These are phyloP conservation scores for Elsinoe batatas DNA, from an alignment of 2,329 filamentous ascomycete genomes.

Conservation along the genomic window DNA sequence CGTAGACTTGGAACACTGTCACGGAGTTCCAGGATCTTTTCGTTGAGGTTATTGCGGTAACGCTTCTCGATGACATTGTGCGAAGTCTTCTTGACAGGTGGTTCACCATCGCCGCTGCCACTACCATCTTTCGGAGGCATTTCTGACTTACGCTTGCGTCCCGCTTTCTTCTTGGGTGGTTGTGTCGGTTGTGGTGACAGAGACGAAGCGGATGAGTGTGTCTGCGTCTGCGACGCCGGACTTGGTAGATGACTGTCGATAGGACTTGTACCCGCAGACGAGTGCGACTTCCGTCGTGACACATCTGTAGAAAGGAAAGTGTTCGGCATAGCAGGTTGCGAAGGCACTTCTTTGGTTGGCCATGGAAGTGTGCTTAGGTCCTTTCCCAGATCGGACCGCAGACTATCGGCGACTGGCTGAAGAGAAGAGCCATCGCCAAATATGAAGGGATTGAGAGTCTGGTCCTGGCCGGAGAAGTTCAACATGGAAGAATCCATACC, in stretches of 20 bases:
- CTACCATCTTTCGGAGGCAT: slow-evolving; percentile 19
- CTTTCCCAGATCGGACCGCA: slow-evolving; percentile 17
- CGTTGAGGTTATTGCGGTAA: slow-evolving; percentile 91
- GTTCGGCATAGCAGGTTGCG: slow-evolving; percentile 7
- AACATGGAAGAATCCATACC: slow-evolving; percentile 21
- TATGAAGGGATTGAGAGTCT: slow-evolving; percentile 14
- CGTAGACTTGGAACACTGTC: slow-evolving; percentile 87
- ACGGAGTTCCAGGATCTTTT: slow-evolving; percentile 86
- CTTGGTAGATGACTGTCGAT: slow-evolving; percentile 24
- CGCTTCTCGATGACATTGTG: slow-evolving; percentile 98
- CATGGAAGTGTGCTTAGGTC: slow-evolving; percentile 16
- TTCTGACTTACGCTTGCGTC: slow-evolving; percentile 28
- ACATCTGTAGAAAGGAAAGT: neutral
- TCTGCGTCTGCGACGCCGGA: slow-evolving; percentile 23
- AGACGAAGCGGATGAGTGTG: slow-evolving; percentile 24
- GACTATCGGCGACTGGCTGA: slow-evolving; percentile 17
- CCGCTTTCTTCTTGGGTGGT: slow-evolving; percentile 26
- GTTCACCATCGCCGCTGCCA: slow-evolving; percentile 33
- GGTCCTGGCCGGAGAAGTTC: slow-evolving; percentile 20
- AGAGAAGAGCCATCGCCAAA: slow-evolving; percentile 14
- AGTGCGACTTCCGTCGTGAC: neutral
- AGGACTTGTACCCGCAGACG: neutral
- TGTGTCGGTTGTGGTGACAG: slow-evolving; percentile 21
- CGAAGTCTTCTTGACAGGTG: slow-evolving; percentile 72
- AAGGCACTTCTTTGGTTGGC: slow-evolving; percentile 9